phyloP scores from a whole-genome alignment of 2,329 filamentous ascomycete species.

The Colletotrichum sp. region DNA sequence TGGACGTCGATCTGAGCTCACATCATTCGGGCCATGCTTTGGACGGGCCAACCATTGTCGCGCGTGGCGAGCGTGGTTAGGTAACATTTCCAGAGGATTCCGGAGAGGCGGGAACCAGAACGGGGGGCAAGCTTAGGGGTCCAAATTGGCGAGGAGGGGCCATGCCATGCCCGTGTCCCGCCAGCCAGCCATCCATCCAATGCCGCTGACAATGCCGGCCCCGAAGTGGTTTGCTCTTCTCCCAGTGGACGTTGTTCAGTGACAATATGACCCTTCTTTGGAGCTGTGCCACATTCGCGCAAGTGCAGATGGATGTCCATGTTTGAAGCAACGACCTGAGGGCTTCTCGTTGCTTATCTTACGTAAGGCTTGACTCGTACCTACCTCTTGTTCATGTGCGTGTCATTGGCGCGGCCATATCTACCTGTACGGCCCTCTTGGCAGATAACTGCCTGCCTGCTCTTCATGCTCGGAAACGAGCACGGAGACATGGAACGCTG shows the following conservation, averaged over 20 bases:
- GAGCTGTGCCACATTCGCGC: not conserved
- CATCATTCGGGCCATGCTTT: not conserved
- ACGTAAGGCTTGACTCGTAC: not conserved
- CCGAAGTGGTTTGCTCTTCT: not conserved
- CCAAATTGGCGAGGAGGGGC: not conserved
- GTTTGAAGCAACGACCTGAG: not conserved
- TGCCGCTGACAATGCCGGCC: not conserved
- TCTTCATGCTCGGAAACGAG: not conserved
- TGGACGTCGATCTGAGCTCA: slow-evolving; percentile 3
- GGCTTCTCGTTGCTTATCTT: not conserved
- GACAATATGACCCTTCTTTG: not conserved
- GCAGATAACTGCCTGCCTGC: not conserved
- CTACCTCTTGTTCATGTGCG: not conserved
- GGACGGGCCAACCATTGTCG: not conserved
- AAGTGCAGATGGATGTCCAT: not conserved
- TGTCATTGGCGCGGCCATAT: not conserved
- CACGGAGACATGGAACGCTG: not conserved
- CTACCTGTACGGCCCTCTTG: not conserved
- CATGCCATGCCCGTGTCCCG: not conserved
- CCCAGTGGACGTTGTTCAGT: not conserved
- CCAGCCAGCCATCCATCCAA: not conserved
- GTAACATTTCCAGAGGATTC: not conserved
- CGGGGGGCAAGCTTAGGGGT: not conserved
- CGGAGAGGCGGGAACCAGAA: not conserved
- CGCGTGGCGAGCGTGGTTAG: not conserved